Evolutionary conservation across 2,329 filamentous ascomycete species (phyloP), one percentile per base, ranked within the genome.

Genomic region (Tolypocladium sp.): DNA sequence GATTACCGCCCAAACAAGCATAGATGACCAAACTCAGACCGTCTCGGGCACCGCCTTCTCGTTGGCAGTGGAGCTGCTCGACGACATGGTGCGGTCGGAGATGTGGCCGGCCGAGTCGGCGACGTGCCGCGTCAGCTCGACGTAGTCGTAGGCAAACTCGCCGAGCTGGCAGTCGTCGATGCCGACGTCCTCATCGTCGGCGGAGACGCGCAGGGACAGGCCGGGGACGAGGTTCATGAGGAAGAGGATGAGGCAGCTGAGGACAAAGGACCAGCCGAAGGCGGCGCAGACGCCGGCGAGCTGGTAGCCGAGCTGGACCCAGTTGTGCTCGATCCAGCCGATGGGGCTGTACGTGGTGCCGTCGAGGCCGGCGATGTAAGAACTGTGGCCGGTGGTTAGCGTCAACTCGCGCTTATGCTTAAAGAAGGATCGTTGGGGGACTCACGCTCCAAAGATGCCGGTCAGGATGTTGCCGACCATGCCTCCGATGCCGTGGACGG

Each of bases 81-180:
- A 69, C 60, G 61, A 60, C 4, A 25, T 44, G 57, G 61, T 65
- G 55, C 57, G 52, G 35, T 60, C 59, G 25, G 58, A 55, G 25
- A 37, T 56, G n/a, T 62, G 59, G 59, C 64, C 63, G 9, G 63
- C 63, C 30, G 66, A 61, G 59, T 74, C 79, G 61, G 72, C 75
- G 58, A 92, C 84, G 66, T 92, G 88, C 58, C 82, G 78, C 46
- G 78, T 79, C 55, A 85, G 70, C 82, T 92, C 89, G 66, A 92
- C 89, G 71, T 92, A 92, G 72, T 92, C 89, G 77, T 91, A 92
- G 35, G 89, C 89, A 68, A 92, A 92, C 75, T 92, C 89, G 73
- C 89, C 89, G 57, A 91, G 85, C 76, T 92, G 86, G 70, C 84
- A 82, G 67, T 91, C 88, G 68, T 92, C 89, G 37, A 85, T 76